Base-by-base conservation (phyloP, 257 asterid species). In the Striga asiatica region DNA sequence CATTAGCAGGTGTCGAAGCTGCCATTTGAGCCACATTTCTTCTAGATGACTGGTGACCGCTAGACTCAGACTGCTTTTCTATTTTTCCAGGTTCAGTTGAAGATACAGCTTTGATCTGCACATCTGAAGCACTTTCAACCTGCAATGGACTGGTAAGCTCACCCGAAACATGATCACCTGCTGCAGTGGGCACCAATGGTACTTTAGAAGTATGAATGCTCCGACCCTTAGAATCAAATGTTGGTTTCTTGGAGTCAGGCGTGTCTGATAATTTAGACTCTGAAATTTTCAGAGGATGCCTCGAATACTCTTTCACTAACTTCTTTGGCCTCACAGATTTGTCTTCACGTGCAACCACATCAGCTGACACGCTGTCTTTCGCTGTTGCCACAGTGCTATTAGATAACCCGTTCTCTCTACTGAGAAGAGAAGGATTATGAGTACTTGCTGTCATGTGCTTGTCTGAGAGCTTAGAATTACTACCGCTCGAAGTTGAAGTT, bases 1-100 rank as follows among this genome's bases (percentile, higher is more conserved):
- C 67, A 69, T 71, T 82, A 50, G 95, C 73, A 38, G 83, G 55
- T 54, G 76, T 52, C 34, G 85, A 79, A 67, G 93, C 66, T 45
- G 74, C 77, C 58, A 74, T 55, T 39, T 68, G 69, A 64, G 76
- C 60, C 56, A 76, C 66, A 66, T 71, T 83, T 48, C 76, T 84
- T 74, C 76, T 82, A n/a, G 85, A 70, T 62, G 85, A 68, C 19
- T 76, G 47, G 53, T 74, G 88, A 56, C 69, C 54, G 52, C 65
- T 74, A 38, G 82, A 45, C 62, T 74, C 93, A 60, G 61, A 65
- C 59, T 45, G 39, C 80, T 81, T 91, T 73, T 86, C 98, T 63
- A 71, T 69, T 70, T 75, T 86, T 49, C 74, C 78, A 21, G 83
- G 71, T 45, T 63, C 69, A 60, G 64, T 64, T 43, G 83, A 62